Evolutionary conservation across 169 alveolate species (phyloP).

Genomic region (Plasmodium knowlesi): DNA sequence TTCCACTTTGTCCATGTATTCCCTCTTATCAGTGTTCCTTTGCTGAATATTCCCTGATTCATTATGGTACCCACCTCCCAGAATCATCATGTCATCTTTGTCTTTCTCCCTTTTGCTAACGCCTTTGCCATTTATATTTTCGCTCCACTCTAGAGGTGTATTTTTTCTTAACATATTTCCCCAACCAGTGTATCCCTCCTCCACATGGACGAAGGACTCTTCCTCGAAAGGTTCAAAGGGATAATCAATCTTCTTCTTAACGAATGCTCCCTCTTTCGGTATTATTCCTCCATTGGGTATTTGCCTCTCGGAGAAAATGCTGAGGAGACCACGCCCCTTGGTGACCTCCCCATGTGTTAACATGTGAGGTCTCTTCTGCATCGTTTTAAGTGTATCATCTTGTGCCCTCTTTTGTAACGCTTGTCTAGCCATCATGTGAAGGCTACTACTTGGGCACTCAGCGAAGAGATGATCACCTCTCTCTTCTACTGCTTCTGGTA

Average conservation of each 20-base stretch:
- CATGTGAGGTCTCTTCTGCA: neutral
- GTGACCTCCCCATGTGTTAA: neutral
- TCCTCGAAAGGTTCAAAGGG: neutral
- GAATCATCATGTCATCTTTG: neutral
- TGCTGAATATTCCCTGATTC: neutral
- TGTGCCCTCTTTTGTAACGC: neutral
- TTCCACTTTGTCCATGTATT: neutral
- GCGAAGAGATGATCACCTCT: neutral
- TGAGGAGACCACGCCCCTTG: neutral
- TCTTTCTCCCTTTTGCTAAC: neutral
- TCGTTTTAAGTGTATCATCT: neutral
- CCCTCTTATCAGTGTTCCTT: neutral
- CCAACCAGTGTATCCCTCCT: neutral
- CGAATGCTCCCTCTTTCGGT: neutral
- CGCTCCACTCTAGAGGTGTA: neutral
- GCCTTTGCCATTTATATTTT: neutral
- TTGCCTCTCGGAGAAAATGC: neutral
- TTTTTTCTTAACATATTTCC: neutral
- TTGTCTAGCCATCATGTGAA: neutral
- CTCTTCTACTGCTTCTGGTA: neutral
- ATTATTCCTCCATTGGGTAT: neutral
- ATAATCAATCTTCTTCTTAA: neutral
- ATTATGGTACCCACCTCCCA: neutral
- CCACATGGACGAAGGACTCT: neutral
- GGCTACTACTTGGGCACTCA: neutral